Base-by-base conservation (phyloP, 208 protist genomes). In the Trypanosoma mega region DNA sequence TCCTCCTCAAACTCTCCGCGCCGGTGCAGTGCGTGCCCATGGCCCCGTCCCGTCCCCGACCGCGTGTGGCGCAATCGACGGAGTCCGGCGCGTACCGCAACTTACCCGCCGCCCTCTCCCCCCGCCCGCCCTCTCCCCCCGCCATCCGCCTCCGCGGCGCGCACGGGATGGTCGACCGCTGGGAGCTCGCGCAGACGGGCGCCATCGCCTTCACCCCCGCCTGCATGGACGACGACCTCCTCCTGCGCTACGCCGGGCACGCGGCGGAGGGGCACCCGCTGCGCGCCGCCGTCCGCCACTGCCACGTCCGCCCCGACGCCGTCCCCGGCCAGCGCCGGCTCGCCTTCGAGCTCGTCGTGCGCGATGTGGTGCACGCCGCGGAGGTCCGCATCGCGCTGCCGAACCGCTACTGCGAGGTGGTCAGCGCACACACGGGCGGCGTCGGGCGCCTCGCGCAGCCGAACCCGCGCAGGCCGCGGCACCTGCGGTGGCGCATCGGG, bases 1-100 rank as follows among this genome's bases (percentile, higher is more conserved):
- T 90, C 47, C 47, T 80, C 6, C 67, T 93, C 30, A 88, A 87
- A 55, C 72, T 93, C 20, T 51, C 72, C 27, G 87, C 78, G 0
- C 66, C 72, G 43, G 59, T 87, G 30, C 65, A 77, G 6, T 63
- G 60, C 23, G 62, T 7, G 21, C 62, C 30, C 21, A 30, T 31
- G 21, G 3, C 37, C 2, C 59, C 37, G 8, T 37, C 36, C n/a
- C 54, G 12, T 23, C 55, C 55, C 33, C 69, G 62, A 27, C 53
- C 59, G 18, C 69, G 57, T 27, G 61, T 65, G 16, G 39, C 62
- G 55, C 61, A 58, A 36, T 29, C 34, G 26, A 46, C 43, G 31
- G 69, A 69, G 6, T 49, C 26, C 45, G 59, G 50, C 16, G 60
- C 24, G 9, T 72, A 60, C 41, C 1, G 39, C n/a, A 64, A 31